phyloP scores from a whole-genome alignment of 257 asterid species.

The Craterostigma plantagineum region DNA sequence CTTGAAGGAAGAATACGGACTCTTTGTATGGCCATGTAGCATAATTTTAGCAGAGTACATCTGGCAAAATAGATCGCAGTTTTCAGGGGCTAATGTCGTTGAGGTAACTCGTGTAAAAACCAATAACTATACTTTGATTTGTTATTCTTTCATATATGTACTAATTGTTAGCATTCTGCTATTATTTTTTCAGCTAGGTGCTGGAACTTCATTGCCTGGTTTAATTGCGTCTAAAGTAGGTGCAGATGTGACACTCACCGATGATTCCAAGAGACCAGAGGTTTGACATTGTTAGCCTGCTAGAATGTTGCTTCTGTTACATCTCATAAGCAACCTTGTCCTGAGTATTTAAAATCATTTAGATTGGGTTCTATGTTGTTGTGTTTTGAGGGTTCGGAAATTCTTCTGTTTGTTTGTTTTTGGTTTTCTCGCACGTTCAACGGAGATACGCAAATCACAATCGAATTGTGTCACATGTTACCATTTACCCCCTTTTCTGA shows the following conservation, averaged over 20 bases:
- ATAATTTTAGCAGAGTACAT: constrained; percentile 78
- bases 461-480: no score
- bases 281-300: constrained; percentile 14
- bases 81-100: constrained; percentile 49
- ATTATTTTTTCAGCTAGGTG: constrained; percentile 49
- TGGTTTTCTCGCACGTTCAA: no score
- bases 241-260: constrained; percentile 71
- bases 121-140: background rate
- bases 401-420: no score
- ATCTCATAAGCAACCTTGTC: background rate
- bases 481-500: no score
- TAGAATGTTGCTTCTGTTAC: background rate
- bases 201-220: constrained; percentile 97
- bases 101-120: constrained; percentile 28
- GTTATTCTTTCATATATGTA: background rate
- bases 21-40: constrained; percentile 91
- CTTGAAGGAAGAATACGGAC: constrained; percentile 89
- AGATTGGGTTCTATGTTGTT: no score
- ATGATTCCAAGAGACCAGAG: constrained; percentile 46
- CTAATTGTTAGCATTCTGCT: background rate
- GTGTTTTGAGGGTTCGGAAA: no score
- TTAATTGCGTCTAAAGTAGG: constrained; percentile 83
- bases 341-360: no score
- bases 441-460: no score
- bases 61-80: constrained; percentile 73